Evolutionary conservation across 345 rosid genomes (phyloP), one percentile per base, ranked within the genome.

Genomic region (Gossypium sturtianum): DNA sequence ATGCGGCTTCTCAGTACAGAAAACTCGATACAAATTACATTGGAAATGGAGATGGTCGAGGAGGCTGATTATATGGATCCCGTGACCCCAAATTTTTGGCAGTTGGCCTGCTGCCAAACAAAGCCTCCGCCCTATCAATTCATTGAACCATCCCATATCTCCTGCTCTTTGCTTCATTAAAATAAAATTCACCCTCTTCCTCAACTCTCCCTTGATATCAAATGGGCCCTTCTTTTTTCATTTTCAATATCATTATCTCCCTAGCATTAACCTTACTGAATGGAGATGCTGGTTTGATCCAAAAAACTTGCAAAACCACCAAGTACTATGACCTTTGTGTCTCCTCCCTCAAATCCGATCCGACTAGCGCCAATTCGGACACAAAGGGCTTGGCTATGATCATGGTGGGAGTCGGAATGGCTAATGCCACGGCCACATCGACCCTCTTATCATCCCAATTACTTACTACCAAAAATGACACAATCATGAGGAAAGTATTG

Each of bases 391-490:
- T 92, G 3, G 93, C 97, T 4, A 66, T 78, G 10, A 87, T 89
- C 68, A 81, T 92, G 87, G 65, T 84, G 17, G 86, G 90, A 2
- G 77, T 84, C 12, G 94, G 92, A 12, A 64, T 78, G 59, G 83
- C 89, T 16, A 90, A 85, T 70, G 94, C 98, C 66, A 90, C 90
- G 6, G 78, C 92, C 67, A 88, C 94, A 2, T 89, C 98, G 12
- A 73, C 91, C 16, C 92, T 80, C 64, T 63, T 92, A 25, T 81
- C 90, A 15, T 89, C 88, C 1, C 82, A 75, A 47, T 27, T 76
- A 43, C 45, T 78, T 9, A 66, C 78, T 23, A 0, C 82, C 22
- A 4, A 77, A 2, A 82, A 83, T 20, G 78, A 86, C 66, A 74
- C 84, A 0, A 45, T 38, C 6, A 57, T 83, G 43, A 86, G 77